phyloP scores from a whole-genome alignment of 2,329 filamentous ascomycete species.

The Penicillium sp. region DNA sequence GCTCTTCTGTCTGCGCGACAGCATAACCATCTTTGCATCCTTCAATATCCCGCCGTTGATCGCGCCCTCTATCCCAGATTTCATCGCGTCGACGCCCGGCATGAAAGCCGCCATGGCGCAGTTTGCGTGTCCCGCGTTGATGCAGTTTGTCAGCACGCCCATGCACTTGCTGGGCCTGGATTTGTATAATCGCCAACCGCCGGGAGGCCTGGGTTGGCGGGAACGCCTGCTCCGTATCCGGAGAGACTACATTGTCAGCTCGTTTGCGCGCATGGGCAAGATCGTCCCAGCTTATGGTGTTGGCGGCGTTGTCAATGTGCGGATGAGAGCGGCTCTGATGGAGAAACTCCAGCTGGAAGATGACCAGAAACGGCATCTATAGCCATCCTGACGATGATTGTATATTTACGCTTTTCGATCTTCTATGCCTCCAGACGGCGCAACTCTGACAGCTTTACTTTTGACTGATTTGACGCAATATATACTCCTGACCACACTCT shows the following conservation, averaged over 20 bases:
- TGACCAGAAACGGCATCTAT: not conserved
- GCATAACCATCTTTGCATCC: slow-evolving; percentile 82
- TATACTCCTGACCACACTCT: not conserved
- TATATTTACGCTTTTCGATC: not conserved
- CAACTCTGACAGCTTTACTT: not conserved
- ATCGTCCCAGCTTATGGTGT: slow-evolving; percentile 88
- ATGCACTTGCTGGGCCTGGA: slow-evolving; percentile 82
- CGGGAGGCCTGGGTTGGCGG: slow-evolving; percentile 43
- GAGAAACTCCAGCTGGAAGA: slow-evolving; percentile 45
- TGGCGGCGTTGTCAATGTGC: slow-evolving; percentile 78
- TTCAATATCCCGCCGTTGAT: slow-evolving; percentile 85
- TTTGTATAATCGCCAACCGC: slow-evolving; percentile 67
- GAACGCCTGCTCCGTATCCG: slow-evolving; percentile 67
- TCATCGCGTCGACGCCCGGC: slow-evolving; percentile 41
- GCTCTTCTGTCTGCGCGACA: slow-evolving; percentile 79
- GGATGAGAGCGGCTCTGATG: slow-evolving; percentile 67
- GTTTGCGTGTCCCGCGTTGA: slow-evolving; percentile 71
- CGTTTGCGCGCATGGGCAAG: slow-evolving; percentile 70
- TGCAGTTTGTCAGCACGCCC: slow-evolving; percentile 77
- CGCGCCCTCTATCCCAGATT: slow-evolving; percentile 62
- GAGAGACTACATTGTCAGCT: slow-evolving; percentile 71
- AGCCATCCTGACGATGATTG: not conserved
- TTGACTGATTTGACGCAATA: not conserved
- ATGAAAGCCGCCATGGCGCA: slow-evolving; percentile 65
- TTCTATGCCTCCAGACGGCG: not conserved